Evolutionary conservation across 2,329 filamentous ascomycete genomes (phyloP).

Genomic region (Monosporascus ibericus): DNA sequence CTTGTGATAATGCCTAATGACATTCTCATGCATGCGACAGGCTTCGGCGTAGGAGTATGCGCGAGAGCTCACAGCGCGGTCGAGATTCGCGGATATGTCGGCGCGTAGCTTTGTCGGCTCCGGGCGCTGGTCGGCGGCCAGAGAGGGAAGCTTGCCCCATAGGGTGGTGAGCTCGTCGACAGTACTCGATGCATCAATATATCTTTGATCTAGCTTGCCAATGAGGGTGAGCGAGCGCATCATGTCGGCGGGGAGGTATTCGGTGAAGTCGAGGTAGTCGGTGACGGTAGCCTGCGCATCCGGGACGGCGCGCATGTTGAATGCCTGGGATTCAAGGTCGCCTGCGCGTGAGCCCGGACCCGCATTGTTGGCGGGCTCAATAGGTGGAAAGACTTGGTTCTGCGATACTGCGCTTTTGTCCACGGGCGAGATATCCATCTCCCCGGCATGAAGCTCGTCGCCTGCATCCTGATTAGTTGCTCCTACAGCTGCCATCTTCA

Average conservation of each 20-base stretch:
- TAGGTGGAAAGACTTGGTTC: conserved; percentile 25
- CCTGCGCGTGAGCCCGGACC: not conserved
- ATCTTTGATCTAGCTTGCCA: conserved; percentile 55
- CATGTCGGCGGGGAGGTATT: conserved; percentile 63
- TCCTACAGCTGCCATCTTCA: conserved; percentile 2
- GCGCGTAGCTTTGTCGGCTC: conserved; percentile 47
- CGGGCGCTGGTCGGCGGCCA: conserved; percentile 41
- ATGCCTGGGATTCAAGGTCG: conserved; percentile 30
- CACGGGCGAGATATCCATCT: conserved; percentile 24
- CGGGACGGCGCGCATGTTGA: conserved; percentile 52
- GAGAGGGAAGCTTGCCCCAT: conserved; percentile 50
- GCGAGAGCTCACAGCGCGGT: conserved; percentile 48
- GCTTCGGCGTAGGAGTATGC: conserved; percentile 57
- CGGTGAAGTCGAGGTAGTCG: conserved; percentile 64
- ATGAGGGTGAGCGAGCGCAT: conserved; percentile 60
- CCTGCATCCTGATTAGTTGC: not conserved
- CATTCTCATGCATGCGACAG: conserved; percentile 56
- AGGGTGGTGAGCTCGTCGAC: conserved; percentile 50
- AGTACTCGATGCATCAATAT: conserved; percentile 47
- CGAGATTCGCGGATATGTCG: conserved; percentile 53
- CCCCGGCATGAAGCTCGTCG: conserved; percentile 16
- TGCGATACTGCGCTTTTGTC: conserved; percentile 24
- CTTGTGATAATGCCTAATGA: conserved; percentile 55
- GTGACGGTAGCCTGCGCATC: conserved; percentile 65
- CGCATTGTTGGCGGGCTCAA: conserved; percentile 25